phyloP scores from a whole-genome alignment of 2,329 filamentous ascomycete genomes.

The Aspergillus versicolor region DNA sequence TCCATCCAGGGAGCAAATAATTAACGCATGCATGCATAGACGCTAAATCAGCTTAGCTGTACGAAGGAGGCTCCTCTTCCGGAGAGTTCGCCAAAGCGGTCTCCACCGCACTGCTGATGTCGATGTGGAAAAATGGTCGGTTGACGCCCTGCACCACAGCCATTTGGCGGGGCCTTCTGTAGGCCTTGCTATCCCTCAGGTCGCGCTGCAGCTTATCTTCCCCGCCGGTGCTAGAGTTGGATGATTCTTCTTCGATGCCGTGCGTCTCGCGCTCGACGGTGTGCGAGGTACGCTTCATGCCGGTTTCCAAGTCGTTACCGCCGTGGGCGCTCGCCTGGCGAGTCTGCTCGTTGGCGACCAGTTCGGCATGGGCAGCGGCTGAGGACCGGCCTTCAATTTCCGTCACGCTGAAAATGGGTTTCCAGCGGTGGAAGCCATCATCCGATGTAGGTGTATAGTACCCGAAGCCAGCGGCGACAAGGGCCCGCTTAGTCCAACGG shows the following conservation, averaged over 20 bases:
- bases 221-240: conserved; percentile 29
- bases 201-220: conserved; percentile 46
- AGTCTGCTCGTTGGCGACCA: conserved; percentile 58
- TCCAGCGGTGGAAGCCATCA: conserved; percentile 69
- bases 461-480: conserved; percentile 84
- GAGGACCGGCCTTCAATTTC: conserved; percentile 73
- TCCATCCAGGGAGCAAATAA: not conserved
- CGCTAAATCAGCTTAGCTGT: too few species aligned
- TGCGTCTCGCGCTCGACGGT: conserved; percentile 33
- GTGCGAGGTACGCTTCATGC: conserved; percentile 28
- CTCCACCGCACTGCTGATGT: conserved; percentile 84
- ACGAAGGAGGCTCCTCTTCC: conserved; percentile 19
- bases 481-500: conserved; percentile 88
- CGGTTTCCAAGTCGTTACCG: conserved; percentile 32
- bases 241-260: conserved; percentile 29
- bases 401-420: conserved; percentile 91
- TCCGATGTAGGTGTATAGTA: conserved; percentile 64
- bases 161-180: conserved; percentile 40
- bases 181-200: conserved; percentile 50
- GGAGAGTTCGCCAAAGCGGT: conserved; percentile 80
- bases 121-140: conserved; percentile 88
- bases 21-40: not conserved
- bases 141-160: conserved; percentile 83
- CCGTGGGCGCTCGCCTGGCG: conserved; percentile 19
- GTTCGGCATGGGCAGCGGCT: conserved; percentile 68